These are phyloP conservation scores for Oxytropis ochrocephala DNA, from an alignment of 306 rosid species.

Conservation along the genomic window DNA sequence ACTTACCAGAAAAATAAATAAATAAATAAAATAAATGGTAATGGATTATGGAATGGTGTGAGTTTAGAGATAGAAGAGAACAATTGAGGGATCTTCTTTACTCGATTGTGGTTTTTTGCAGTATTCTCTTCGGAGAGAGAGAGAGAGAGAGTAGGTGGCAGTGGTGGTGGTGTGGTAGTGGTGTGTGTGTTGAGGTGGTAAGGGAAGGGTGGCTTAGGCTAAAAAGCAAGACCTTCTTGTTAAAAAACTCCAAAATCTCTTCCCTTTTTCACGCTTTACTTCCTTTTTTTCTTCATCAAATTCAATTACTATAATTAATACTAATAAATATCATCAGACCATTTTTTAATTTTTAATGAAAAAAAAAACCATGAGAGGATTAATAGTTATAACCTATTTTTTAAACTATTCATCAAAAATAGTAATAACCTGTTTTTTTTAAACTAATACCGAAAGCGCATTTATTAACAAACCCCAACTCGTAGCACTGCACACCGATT, in stretches of 20 bases:
- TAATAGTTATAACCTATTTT: too few relatives aligned
- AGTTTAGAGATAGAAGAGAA: neutral
- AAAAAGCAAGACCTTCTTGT: neutral
- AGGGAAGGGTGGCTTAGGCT: neutral
- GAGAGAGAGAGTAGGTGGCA: neutral
- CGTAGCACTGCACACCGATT: too few relatives aligned
- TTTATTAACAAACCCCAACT: too few relatives aligned
- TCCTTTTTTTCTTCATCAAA: neutral
- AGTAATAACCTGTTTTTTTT: too few relatives aligned
- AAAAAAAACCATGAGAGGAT: too few relatives aligned
- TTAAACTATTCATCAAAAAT: too few relatives aligned
- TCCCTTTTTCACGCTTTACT: neutral
- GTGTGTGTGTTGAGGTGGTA: conserved; percentile 17
- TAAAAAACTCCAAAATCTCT: neutral
- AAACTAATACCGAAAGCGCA: too few relatives aligned
- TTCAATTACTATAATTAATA: too few relatives aligned
- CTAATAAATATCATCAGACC: too few relatives aligned
- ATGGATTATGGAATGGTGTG: neutral
- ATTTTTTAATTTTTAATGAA: too few relatives aligned
- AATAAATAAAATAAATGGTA: conserved; percentile 6
- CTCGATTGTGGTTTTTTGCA: neutral
- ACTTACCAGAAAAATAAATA: conserved; percentile 42
- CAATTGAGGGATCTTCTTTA: conserved; percentile 35
- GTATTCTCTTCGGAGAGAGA: neutral
- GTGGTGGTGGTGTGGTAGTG: conserved; percentile 2